Evolutionary conservation across 2,329 filamentous ascomycete species (phyloP).

Genomic region (Clathrospora elynae): DNA sequence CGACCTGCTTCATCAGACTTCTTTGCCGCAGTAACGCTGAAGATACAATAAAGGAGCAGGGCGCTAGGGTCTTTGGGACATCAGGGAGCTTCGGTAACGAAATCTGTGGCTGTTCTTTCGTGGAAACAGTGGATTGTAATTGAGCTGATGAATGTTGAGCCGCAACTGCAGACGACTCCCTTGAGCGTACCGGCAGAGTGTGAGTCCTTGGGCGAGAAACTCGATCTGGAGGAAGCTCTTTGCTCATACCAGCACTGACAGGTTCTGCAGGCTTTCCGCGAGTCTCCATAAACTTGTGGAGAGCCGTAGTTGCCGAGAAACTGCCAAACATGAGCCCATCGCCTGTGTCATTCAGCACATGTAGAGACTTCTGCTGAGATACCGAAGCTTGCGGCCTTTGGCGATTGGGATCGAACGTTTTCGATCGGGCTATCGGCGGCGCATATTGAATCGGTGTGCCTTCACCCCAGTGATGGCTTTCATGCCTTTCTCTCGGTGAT

Average conservation of each 20-base stretch:
- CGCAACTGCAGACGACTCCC: not conserved
- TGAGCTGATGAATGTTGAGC: not conserved
- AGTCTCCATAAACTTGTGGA: conserved; percentile 59
- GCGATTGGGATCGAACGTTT: not conserved
- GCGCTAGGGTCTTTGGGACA: conserved; percentile 22
- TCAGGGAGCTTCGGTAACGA: too few relatives aligned
- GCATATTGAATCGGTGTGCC: not conserved
- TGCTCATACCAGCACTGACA: not conserved
- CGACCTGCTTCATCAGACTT: conserved; percentile 57
- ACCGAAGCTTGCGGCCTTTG: not conserved
- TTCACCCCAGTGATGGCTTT: conserved; percentile 5
- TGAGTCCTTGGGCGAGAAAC: not conserved
- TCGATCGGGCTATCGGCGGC: not conserved
- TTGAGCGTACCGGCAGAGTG: not conserved
- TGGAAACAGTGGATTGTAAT: not conserved
- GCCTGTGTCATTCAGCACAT: conserved; percentile 4
- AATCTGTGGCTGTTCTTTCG: not conserved
- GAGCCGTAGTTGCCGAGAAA: conserved; percentile 51
- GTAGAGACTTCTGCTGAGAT: not conserved
- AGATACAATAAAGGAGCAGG: conserved; percentile 59
- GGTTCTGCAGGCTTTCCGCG: conserved; percentile 42
- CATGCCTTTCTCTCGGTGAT: not conserved
- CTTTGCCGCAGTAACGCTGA: conserved; percentile 54
- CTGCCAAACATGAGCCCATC: conserved; percentile 42
- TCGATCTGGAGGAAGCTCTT: not conserved